Conservation (phyloP, 352 stramenopile genomes). For the Ophiocytium majus region DNA sequence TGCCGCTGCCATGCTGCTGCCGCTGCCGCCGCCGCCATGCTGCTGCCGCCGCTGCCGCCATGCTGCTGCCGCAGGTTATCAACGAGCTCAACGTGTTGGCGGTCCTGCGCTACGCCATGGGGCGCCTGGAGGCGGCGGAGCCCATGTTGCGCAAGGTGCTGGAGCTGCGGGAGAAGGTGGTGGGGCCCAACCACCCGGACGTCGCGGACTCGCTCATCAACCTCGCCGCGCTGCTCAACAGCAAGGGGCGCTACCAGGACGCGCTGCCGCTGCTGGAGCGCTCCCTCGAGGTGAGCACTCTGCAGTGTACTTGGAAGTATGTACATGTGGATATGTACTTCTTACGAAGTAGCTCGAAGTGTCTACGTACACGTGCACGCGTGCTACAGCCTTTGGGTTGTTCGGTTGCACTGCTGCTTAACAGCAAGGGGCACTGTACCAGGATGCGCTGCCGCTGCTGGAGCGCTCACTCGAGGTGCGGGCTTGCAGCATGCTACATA, state of each 20-base stretch:
- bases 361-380: too few relatives aligned
- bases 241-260: constrained; percentile 33
- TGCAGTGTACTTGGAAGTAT: too few relatives aligned
- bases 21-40: too few relatives aligned
- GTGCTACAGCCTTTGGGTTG: too few relatives aligned
- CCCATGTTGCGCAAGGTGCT: constrained; percentile 36
- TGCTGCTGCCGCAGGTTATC: constrained; percentile 30
- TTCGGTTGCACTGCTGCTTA: constrained; percentile 38
- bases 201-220: constrained; percentile 44
- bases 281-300: constrained; percentile 20
- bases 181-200: constrained; percentile 38
- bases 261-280: constrained; percentile 31
- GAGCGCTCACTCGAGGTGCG: constrained; percentile 24
- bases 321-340: constrained; percentile 25
- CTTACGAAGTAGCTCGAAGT: too few relatives aligned
- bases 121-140: constrained; percentile 35
- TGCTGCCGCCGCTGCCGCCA: background rate
- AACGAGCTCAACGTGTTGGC: constrained; percentile 47
- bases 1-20: too few relatives aligned
- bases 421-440: constrained; percentile 35
- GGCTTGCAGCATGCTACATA: too few relatives aligned
- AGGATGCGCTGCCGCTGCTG: constrained; percentile 30
- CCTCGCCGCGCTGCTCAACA: constrained; percentile 39
- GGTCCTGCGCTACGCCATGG: constrained; percentile 43
- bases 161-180: constrained; percentile 30